Conservation (phyloP, 140 eudicot genomes). For the Stevia rebaudiana region DNA sequence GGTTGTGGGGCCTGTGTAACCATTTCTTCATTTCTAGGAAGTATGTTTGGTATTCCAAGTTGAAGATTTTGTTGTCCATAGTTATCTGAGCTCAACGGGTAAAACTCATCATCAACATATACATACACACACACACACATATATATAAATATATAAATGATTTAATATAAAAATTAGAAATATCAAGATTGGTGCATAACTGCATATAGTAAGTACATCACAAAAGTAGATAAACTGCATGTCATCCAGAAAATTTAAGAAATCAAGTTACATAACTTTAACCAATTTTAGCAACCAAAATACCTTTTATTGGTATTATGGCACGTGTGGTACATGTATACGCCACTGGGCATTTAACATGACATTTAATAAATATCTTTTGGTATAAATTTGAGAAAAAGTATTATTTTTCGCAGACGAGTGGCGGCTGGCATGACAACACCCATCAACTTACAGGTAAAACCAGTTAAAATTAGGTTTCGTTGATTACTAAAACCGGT, state of each 20-base stretch:
- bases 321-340: neutral
- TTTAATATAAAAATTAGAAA: too few species aligned
- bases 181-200: too few species aligned
- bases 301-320: neutral
- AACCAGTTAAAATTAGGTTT: neutral
- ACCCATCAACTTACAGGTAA: neutral
- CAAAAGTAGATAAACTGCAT: neutral
- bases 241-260: neutral
- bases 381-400: neutral
- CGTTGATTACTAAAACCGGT: neutral
- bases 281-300: neutral
- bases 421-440: neutral
- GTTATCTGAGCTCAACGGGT: conserved; percentile 34
- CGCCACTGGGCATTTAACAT: neutral
- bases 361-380: neutral
- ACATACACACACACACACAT: neutral
- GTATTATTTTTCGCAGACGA: neutral
- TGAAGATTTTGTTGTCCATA: conserved; percentile 33
- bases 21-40: conserved; percentile 40
- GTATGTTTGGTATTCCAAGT: conserved; percentile 32
- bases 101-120: conserved; percentile 13
- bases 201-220: too few species aligned
- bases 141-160: too few species aligned
- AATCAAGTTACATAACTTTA: neutral
- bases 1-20: conserved; percentile 53